phyloP scores from a whole-genome alignment of 345 rosid species.

The Turnera subulata region DNA sequence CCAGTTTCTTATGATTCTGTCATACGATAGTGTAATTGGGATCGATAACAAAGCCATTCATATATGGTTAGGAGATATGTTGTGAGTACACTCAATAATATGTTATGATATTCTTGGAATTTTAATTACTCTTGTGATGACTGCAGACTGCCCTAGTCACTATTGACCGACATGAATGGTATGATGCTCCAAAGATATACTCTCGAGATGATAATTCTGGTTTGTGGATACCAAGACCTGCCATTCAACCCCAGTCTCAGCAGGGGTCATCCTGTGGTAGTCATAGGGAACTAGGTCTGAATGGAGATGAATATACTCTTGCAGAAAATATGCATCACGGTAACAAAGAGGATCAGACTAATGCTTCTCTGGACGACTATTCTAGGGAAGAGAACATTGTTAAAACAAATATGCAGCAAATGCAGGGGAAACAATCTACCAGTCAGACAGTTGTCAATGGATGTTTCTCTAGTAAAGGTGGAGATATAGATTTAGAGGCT shows the following conservation, averaged over 20 bases:
- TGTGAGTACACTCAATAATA: background rate
- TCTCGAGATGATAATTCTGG: conserved; percentile 88
- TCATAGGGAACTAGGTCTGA: conserved; percentile 26
- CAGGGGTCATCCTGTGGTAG: conserved; percentile 30
- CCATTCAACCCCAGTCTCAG: conserved; percentile 36
- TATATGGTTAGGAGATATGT: background rate
- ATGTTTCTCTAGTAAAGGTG: conserved; percentile 38
- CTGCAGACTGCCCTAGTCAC: conserved; percentile 86
- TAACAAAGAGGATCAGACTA: conserved; percentile 42
- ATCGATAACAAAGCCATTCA: too few relatives aligned
- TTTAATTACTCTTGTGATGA: conserved; percentile 8
- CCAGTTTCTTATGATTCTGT: too few relatives aligned
- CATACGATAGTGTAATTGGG: too few relatives aligned
- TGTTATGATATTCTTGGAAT: background rate
- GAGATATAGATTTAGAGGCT: conserved; percentile 46
- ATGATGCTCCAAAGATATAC: conserved; percentile 81
- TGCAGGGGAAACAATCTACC: conserved; percentile 45
- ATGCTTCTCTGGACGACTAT: conserved; percentile 36
- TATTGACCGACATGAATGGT: conserved; percentile 95
- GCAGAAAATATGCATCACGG: conserved; percentile 46
- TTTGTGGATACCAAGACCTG: conserved; percentile 73
- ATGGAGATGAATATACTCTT: conserved; percentile 36
- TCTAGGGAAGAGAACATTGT: conserved; percentile 48
- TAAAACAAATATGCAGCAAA: conserved; percentile 58
- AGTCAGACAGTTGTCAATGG: conserved; percentile 41